Conservation (phyloP, 345 rosid genomes). For the Cardiospermum halicacabum region DNA sequence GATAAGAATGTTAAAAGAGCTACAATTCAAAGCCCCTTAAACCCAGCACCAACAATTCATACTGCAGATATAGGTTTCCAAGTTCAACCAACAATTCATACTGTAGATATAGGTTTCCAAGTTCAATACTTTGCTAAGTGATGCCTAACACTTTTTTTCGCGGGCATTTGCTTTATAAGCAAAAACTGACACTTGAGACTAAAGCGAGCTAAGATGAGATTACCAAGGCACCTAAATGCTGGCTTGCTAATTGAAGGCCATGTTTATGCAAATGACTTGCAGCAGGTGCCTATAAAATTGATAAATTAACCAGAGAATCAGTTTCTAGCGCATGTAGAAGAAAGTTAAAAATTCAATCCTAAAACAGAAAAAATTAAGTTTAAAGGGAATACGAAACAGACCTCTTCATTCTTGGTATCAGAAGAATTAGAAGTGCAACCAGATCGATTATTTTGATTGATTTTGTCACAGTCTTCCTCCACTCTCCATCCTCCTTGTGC, state of each 20-base stretch:
- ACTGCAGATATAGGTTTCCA: no score
- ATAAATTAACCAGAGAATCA: conserved; percentile 8
- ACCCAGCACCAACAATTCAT: no score
- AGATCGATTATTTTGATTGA: conserved; percentile 23
- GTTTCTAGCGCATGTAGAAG: conserved; percentile 2
- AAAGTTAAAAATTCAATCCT: not conserved
- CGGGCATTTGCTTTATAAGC: not conserved
- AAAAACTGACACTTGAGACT: not conserved
- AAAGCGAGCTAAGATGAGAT: not conserved
- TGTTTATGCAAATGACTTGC: conserved; percentile 45
- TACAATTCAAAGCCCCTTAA: no score
- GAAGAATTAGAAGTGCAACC: conserved; percentile 37
- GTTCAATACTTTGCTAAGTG: no score
- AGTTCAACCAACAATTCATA: no score
- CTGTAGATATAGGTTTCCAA: no score
- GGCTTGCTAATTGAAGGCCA: conserved; percentile 35
- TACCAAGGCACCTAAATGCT: conserved; percentile 49
- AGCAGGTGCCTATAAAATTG: conserved; percentile 32
- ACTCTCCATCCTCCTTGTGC: conserved; percentile 68
- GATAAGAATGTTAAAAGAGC: no score
- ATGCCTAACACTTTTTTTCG: no score
- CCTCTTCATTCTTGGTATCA: conserved; percentile 84
- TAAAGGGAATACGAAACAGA: conserved; percentile 21
- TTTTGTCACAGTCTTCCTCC: conserved; percentile 52
- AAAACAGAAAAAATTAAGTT: conserved; percentile 15